phyloP scores from a whole-genome alignment of 1,284 basidiomycete genomes.

The Erythrobasidium hasegawianum region DNA sequence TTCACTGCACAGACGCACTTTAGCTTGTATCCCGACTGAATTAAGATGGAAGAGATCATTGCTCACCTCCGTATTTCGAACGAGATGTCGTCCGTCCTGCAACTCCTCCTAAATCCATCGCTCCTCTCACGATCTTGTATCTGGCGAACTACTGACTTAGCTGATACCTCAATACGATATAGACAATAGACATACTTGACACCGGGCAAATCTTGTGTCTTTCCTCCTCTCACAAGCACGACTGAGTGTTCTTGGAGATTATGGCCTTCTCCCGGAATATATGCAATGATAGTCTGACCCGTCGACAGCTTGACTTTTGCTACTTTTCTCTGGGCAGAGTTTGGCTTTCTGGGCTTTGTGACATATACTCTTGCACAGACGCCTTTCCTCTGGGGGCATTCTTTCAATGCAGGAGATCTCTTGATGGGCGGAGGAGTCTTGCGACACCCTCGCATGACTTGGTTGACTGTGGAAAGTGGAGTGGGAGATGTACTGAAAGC shows the following conservation, averaged over 20 bases:
- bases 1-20: slow-evolving; percentile 58
- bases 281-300: slow-evolving; percentile 85
- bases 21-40: slow-evolving; percentile 35
- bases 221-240: slow-evolving; percentile 85
- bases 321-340: slow-evolving; percentile 96
- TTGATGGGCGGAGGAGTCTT: slow-evolving; percentile 57
- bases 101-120: slow-evolving; percentile 86
- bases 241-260: slow-evolving; percentile 94
- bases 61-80: slow-evolving; percentile 89
- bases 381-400: slow-evolving; percentile 79
- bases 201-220: slow-evolving; percentile 96
- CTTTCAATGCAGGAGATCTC: slow-evolving; percentile 65
- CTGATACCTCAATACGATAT: no score
- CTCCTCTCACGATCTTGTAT: slow-evolving; percentile 92
- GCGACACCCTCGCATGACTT: slow-evolving; percentile 48
- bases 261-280: slow-evolving; percentile 96
- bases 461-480: slow-evolving; percentile 41
- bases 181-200: no score
- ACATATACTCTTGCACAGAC: slow-evolving; percentile 71
- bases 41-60: slow-evolving; percentile 1
- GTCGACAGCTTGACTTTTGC: slow-evolving; percentile 88
- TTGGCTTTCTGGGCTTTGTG: slow-evolving; percentile 93
- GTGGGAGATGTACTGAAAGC: slow-evolving; percentile 33
- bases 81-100: slow-evolving; percentile 74
- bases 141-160: no score